Evolutionary conservation across 2,329 filamentous ascomycete species (phyloP), one percentile per base, ranked within the genome.

Genomic region (Colletotrichum shisoi): DNA sequence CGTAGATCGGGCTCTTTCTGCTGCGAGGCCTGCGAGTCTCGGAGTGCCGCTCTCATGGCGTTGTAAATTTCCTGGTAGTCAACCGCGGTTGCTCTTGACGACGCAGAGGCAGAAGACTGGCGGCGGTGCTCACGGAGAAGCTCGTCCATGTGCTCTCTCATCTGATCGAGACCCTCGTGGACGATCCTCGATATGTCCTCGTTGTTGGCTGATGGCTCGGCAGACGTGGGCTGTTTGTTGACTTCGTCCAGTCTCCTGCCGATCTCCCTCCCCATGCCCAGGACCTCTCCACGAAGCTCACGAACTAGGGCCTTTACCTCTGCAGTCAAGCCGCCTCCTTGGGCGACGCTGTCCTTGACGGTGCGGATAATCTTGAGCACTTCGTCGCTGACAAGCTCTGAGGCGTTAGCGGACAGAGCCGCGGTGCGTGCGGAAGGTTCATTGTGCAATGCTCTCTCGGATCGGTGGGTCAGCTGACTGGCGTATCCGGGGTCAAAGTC

Each of bases 241-340:
- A 88, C 84, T 69, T 93, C 88, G 69, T 95, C 92, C n/a, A 98
- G 84, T 71, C 93, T 91, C 63, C 92, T 90, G 46, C 91, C 93
- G 54, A 98, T 87, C 71, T 97, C 93, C 63, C 94, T 86, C 4
- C 94, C 94, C 94, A 97, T 97, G 3, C 93, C 94, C 4, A 97
- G 84, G 9, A 98, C 93, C 75, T 98, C 94, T 3, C 93, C 94
- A 24, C 94, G 89, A 42, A 98, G 84, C 74, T 97, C 94, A 27
- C 93, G 89, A 9, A 97, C 91, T 9, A 97, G 84, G 4, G 92
- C 89, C 78, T 98, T 98, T 70, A 97, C 92, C 76, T 96, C 93
- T 62, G 93, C 93, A 1, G 93, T 97, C 58, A 97, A 85, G 5
- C 94, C 93, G 65, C 94, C 94, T 46, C 92, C 89, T 76, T 96